Evolutionary conservation across 2,329 filamentous ascomycete genomes (phyloP).

Genomic region (Rugonectria rugulosa): DNA sequence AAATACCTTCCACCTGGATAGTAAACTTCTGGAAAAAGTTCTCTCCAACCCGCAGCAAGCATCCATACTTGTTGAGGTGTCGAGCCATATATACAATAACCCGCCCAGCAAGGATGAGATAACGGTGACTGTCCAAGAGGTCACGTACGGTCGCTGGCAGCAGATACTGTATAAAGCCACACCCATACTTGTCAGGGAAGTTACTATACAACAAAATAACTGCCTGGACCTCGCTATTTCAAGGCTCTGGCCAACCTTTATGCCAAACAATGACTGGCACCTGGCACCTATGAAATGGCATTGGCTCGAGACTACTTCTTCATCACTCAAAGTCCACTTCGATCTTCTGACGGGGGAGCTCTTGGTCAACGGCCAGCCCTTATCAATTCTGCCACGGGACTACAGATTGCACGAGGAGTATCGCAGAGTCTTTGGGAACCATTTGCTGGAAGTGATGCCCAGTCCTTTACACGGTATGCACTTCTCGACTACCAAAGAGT

Average conservation of each 20-base stretch:
- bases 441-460: conserved; percentile 27
- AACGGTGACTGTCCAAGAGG: not conserved
- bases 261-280: conserved; percentile 1
- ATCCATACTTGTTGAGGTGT: conserved; percentile 22
- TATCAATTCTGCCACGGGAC: conserved; percentile 9
- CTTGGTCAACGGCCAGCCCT: conserved; percentile 9
- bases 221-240: conserved; percentile 26
- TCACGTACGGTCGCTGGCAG: conserved; percentile 18
- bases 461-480: conserved; percentile 40
- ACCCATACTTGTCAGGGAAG: not conserved
- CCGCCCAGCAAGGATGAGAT: not conserved
- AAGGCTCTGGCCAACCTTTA: conserved; percentile 24
- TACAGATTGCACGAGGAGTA: conserved; percentile 13
- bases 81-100: conserved; percentile 15
- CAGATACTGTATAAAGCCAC: conserved; percentile 13
- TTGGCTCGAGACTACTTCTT: conserved; percentile 13
- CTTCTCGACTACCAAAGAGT: conserved; percentile 44
- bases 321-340: conserved; percentile 10
- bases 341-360: conserved; percentile 27
- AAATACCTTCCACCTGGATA: conserved; percentile 19
- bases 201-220: not conserved
- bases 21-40: not conserved
- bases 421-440: conserved; percentile 14
- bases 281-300: not conserved
- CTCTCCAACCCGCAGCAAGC: conserved; percentile 16